Base-by-base conservation (phyloP, 441 rosid species). In the Eutrema salsugineum region DNA sequence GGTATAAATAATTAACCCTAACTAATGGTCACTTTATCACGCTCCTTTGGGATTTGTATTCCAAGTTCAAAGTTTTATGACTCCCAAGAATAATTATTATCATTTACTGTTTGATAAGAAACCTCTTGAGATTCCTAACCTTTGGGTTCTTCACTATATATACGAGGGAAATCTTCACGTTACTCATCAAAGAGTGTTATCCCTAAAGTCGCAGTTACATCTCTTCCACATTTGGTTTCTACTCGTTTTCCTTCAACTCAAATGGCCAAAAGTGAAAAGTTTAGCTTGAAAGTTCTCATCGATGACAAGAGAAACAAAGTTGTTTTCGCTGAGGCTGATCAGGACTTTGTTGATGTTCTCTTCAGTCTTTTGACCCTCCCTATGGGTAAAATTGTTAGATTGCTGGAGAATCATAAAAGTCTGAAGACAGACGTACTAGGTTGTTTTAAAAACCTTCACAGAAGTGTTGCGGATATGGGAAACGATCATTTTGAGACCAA, bases 241-340 rank as follows among this genome's bases (percentile, higher is more conserved):
- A 36, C 16, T 36, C 1, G 40, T 36, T 36, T 36, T 10, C 3
- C 40, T 36, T 36, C 0, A 10, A 9, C 14, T 10, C 4, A 3
- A 60, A 62, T 62, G 67, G 17, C 28, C 6, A 11, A 16, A 10
- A 62, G 11, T 30, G 17, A 32, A 2, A 67, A 67, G 54, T 16
- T 67, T 7, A 67, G 54, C 0, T 15, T 69, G 57, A 69, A 35
- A 69, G 46, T 69, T 47, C 36, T 56, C 3, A 10, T 57, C 1
- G 73, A 69, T 36, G 57, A 56, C 8, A 20, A 46, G 24, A 46
- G 5, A 32, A 36, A 69, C 47, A 32, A 24, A 20, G 73, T 69
- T 44, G 36, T 69, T 1, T 58, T 57, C 24, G 73, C 73, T 4
- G 73, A 69, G 17, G 66, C 66, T 32, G 35, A 0, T 17, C 28